phyloP scores from a whole-genome alignment of 2,329 filamentous ascomycete species.

The Erysiphe neolycopersici region DNA sequence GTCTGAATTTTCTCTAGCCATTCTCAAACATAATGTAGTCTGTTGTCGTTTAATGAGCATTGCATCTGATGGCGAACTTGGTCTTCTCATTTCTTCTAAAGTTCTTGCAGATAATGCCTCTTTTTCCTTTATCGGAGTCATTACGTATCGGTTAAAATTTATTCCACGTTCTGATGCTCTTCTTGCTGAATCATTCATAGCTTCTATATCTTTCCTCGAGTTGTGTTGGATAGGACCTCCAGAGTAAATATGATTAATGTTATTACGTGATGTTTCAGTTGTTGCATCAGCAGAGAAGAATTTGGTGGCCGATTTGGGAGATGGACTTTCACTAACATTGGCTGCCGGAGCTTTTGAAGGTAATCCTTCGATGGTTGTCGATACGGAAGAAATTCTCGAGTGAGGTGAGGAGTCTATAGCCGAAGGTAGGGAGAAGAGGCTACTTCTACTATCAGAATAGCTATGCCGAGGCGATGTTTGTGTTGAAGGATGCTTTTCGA shows the following conservation, averaged over 20 bases:
- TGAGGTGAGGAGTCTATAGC: conserved; percentile 11
- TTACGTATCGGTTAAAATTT: background rate
- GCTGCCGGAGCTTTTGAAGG: conserved; percentile 1
- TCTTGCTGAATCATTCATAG: background rate
- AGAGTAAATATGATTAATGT: no score
- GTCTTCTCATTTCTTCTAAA: conserved; percentile 2
- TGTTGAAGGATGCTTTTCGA: conserved; percentile 1
- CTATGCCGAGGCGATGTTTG: conserved; percentile 10
- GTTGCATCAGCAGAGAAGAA: background rate
- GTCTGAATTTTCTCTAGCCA: conserved; percentile 6
- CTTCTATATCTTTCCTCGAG: background rate
- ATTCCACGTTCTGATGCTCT: background rate
- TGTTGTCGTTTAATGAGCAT: conserved; percentile 11
- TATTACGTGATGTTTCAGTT: background rate
- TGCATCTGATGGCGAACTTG: conserved; percentile 13
- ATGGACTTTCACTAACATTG: conserved; percentile 1
- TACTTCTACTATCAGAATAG: conserved; percentile 13
- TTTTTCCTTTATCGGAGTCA: background rate
- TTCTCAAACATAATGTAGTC: conserved; percentile 5
- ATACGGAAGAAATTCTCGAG: conserved; percentile 13
- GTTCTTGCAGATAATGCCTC: background rate
- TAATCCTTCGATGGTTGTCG: conserved; percentile 8
- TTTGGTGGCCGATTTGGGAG: background rate
- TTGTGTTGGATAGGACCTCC: background rate
- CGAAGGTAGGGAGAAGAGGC: conserved; percentile 13